Evolutionary conservation across 306 rosid species (phyloP).

Genomic region (Morella rubra): DNA sequence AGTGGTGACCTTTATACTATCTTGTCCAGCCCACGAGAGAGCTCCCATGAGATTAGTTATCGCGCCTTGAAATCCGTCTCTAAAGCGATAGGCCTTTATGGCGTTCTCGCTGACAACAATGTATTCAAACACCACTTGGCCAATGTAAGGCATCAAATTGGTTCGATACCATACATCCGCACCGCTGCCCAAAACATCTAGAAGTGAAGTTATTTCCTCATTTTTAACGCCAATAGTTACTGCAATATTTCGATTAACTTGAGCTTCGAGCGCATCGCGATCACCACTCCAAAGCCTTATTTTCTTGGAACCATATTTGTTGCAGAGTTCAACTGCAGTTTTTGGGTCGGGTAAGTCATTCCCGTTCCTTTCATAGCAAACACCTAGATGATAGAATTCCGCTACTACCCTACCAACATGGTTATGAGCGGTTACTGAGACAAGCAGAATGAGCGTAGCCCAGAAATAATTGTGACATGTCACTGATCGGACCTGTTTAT

Average conservation of each 20-base stretch:
- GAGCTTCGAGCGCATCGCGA: background rate
- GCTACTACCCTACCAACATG: background rate
- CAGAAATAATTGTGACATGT: no score
- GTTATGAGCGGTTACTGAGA: background rate
- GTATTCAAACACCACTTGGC: no score
- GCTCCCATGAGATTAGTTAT: background rate
- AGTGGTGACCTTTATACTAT: constrained; percentile 27
- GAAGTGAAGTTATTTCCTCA: background rate
- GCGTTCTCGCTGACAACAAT: background rate
- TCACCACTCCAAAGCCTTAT: background rate
- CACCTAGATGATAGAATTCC: background rate
- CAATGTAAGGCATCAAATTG: background rate
- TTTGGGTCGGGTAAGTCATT: background rate
- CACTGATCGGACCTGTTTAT: no score
- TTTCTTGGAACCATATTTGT: background rate
- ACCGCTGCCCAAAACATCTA: fast-evolving
- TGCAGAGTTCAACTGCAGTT: background rate
- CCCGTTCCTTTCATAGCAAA: background rate
- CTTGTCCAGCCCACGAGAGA: background rate
- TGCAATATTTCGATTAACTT: background rate
- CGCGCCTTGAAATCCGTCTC: background rate
- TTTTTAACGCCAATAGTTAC: background rate
- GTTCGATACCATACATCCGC: background rate
- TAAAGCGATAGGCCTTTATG: background rate
- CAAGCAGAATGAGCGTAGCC: background rate